Evolutionary conservation across 805 yeast genomes (phyloP), one percentile per base, ranked within the genome.

Genomic region (Suhomyces pyralidae): DNA sequence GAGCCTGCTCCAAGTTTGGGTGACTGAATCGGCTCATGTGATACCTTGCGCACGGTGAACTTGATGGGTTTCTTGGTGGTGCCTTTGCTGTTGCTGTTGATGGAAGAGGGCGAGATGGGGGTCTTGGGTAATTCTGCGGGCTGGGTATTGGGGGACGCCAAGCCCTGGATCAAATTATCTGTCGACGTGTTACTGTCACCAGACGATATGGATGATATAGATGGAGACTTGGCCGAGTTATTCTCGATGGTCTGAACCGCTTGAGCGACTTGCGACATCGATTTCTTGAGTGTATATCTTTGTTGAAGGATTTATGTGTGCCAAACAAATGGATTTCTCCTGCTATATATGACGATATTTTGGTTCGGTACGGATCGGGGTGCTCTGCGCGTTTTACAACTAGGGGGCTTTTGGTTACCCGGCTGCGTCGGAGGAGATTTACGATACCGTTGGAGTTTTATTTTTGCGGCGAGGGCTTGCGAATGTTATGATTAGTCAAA

Each of bases 21-120:
- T 5, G 55, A 49, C 25, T 40, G 51, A 30, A 66, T 61, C 5
- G 65, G 54, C 28, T 67, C 74, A 48, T 65, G 66, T 7, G 67
- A 62, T 5, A 69, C 72, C 54, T 67, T 69, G 26, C 73, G 55
- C 2, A 70, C 74, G 3, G 71, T 70, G 51, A 70, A 70, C 52
- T 61, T 66, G 44, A 70, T 59, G 12, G 75, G 66, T 50, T 65
- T 68, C 46, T 62, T 61, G n/a, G 46, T 32, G 45, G 46, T 36
- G 45, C n/a, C 34, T 22, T 15, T 26, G 28, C 46, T 40, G 28
- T 15, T 26, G 28, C 46, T 40, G 40, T 24, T 48, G 14, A 48
- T 40, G 25, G 50, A 48, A 2, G 50, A 36, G 24, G 50, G 50
- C n/a, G 50, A 48, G 10, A 48, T 32, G 20, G 50, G 50, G 20